Evolutionary conservation across 1,284 basidiomycete species (phyloP).

Genomic region (Ustilago cynodontis): DNA sequence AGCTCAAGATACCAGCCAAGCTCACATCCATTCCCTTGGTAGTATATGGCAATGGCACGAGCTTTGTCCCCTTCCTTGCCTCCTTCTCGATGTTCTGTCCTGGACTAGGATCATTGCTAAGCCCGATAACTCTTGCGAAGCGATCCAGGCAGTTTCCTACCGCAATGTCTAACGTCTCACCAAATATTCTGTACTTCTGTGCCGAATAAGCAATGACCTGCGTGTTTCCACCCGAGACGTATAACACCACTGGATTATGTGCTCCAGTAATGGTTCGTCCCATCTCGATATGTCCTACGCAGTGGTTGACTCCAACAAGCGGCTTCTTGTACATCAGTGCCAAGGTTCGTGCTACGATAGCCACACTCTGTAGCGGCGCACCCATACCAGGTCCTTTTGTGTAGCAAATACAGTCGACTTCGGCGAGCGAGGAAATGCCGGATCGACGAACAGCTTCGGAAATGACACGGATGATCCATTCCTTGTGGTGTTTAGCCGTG

Average conservation of each 20-base stretch:
- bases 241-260: conserved; percentile 94
- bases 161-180: conserved; percentile 98
- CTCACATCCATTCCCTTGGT: conserved; percentile 99
- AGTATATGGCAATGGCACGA: conserved; percentile 89
- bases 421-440: conserved; percentile 76
- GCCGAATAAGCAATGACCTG: conserved; percentile 97
- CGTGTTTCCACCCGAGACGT: conserved; percentile 98
- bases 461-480: conserved; percentile 89
- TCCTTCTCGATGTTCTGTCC: conserved; percentile 99
- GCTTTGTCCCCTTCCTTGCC: conserved; percentile 82
- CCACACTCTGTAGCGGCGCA: conserved; percentile 93
- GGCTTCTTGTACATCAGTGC: conserved; percentile 90
- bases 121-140: conserved; percentile 93
- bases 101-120: conserved; percentile 95
- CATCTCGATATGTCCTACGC: conserved; percentile 98
- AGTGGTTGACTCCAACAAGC: conserved; percentile 96
- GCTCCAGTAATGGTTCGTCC: conserved; percentile 94
- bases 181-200: conserved; percentile 97
- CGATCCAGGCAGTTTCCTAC: conserved; percentile 98
- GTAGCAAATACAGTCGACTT: conserved; percentile 94
- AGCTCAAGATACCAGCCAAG: conserved; percentile 90
- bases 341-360: conserved; percentile 92
- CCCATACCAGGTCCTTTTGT: conserved; percentile 99
- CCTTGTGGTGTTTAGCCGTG: conserved; percentile 93
- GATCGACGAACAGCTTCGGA: conserved; percentile 83